These are phyloP conservation scores for Scheffersomyces lignosus DNA, from an alignment of 805 yeast species.

Conservation along the genomic window DNA sequence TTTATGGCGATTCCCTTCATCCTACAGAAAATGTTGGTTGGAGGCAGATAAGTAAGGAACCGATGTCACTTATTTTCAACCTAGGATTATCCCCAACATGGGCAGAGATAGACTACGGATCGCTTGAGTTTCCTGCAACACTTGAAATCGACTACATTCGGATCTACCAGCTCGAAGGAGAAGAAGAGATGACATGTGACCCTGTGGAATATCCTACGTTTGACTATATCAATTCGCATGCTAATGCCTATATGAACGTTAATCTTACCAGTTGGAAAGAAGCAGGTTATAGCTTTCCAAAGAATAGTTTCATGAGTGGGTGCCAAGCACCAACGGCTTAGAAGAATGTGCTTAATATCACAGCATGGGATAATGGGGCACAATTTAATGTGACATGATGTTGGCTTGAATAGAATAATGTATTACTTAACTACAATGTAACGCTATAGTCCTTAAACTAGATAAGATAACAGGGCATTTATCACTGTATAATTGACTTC, in stretches of 20 bases:
- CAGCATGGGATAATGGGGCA: no score
- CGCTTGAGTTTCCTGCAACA: constrained; percentile 35
- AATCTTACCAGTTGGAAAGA: constrained; percentile 37
- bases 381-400: no score
- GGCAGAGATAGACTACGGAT: constrained; percentile 39
- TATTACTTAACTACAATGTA: no score
- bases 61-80: constrained; percentile 39
- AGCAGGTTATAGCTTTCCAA: constrained; percentile 57
- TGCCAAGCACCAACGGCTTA: not conserved
- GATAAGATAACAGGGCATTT: no score
- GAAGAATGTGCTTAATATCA: no score
- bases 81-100: constrained; percentile 42
- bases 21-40: constrained; percentile 41
- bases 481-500: no score
- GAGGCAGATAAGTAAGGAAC: constrained; percentile 37
- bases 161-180: constrained; percentile 37
- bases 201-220: constrained; percentile 37
- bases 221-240: constrained; percentile 33
- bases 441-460: no score
- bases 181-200: constrained; percentile 34
- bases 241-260: constrained; percentile 31
- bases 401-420: no score
- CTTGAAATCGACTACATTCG: constrained; percentile 41
- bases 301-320: constrained; percentile 12
- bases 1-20: constrained; percentile 33